These are phyloP conservation scores for Eragrostis tef DNA, from an alignment of 202 grass and related monocot genomes.

Conservation along the genomic window DNA sequence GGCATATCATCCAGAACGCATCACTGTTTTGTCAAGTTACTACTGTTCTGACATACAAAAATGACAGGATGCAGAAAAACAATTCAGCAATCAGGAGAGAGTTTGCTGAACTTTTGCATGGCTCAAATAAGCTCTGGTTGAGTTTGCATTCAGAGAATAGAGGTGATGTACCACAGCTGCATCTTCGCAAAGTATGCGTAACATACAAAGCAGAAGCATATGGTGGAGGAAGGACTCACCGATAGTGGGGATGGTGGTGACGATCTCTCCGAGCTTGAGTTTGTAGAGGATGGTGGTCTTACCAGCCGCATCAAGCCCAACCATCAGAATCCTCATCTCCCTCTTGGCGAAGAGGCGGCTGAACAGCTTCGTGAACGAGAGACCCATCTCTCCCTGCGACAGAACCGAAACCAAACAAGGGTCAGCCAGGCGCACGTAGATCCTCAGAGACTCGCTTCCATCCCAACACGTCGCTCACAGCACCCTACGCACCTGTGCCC, in stretches of 20 bases:
- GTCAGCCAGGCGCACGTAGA: conserved; percentile 10
- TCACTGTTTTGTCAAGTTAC: neutral
- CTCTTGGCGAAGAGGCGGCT: conserved; percentile 95
- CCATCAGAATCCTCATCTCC: conserved; percentile 99
- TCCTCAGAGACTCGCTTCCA: neutral
- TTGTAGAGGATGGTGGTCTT: conserved; percentile 99
- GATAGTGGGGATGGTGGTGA: conserved; percentile 96
- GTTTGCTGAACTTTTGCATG: neutral
- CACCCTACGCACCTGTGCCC: neutral
- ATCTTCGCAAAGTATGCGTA: conserved; percentile 2
- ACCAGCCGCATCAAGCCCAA: conserved; percentile 93
- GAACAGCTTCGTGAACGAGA: conserved; percentile 90
- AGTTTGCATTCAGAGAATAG: neutral
- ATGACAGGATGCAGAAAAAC: neutral
- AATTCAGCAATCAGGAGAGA: neutral
- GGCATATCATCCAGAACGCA: neutral
- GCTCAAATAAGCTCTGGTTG: neutral
- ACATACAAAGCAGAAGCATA: neutral
- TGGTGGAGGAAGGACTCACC: conserved; percentile 53
- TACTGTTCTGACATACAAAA: neutral
- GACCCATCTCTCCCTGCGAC: conserved; percentile 72
- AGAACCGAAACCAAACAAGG: neutral
- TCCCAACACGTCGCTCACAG: neutral
- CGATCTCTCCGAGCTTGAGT: conserved; percentile 98
- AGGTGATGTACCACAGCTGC: neutral